phyloP scores from a whole-genome alignment of 192 early-diverging fungal genomes.

The Podila verticillata region DNA sequence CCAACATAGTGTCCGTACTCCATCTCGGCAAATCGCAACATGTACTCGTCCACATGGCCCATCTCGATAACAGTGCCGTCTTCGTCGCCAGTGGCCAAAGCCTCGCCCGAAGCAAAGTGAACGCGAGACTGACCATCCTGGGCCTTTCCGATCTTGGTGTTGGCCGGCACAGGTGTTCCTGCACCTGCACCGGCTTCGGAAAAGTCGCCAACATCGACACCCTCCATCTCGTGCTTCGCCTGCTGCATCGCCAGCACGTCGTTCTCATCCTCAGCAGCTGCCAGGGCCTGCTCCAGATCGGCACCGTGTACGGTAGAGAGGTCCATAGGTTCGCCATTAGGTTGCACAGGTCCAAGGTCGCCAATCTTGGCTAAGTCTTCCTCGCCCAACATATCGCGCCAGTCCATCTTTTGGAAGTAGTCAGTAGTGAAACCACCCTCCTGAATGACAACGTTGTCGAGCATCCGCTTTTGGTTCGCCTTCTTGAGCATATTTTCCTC shows the following conservation, averaged over 20 bases:
- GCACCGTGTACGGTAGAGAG: constrained; percentile 25
- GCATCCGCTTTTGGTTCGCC: constrained; percentile 80
- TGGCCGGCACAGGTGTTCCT: constrained; percentile 47
- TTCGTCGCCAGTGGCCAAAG: constrained; percentile 21
- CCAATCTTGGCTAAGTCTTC: constrained; percentile 64
- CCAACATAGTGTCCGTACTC: constrained; percentile 66
- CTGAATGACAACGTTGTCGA: constrained; percentile 84
- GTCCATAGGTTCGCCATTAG: constrained; percentile 32
- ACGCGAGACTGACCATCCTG: constrained; percentile 17
- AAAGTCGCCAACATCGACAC: constrained; percentile 70
- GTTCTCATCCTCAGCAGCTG: constrained; percentile 71
- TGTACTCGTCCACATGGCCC: constrained; percentile 80
- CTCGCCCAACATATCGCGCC: constrained; percentile 59
- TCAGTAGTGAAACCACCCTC: constrained; percentile 80
- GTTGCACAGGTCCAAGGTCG: constrained; percentile 47
- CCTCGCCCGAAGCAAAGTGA: constrained; percentile 20
- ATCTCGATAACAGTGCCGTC: constrained; percentile 55
- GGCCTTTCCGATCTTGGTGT: constrained; percentile 16
- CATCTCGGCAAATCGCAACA: constrained; percentile 68
- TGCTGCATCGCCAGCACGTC: constrained; percentile 67
- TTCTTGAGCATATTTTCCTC: constrained; percentile 84
- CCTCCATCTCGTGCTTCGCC: constrained; percentile 65
- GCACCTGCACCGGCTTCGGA: constrained; percentile 49
- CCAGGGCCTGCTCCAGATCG: constrained; percentile 68
- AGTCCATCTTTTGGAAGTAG: constrained; percentile 69